Evolutionary conservation across 768 basidiomycete genomes (phyloP).

Genomic region (Lyophyllum semitale): DNA sequence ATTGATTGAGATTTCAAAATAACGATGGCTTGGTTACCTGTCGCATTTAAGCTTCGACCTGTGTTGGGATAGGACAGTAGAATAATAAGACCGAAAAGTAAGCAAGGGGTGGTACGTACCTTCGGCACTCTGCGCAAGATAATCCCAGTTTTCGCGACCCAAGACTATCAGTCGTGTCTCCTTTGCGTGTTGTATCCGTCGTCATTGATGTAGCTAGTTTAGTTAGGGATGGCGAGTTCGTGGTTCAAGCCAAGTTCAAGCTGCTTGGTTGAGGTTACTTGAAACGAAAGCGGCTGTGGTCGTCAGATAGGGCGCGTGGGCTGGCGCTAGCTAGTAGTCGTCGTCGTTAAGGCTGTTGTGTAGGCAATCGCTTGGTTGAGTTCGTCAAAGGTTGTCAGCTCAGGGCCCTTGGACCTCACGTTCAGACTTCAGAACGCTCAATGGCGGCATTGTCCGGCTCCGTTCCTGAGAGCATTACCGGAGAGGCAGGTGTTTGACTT

Average conservation of each 20-base stretch:
- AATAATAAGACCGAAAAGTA: no score
- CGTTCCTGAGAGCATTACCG: slow-evolving; percentile 1
- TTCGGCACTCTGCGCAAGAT: slow-evolving; percentile 55
- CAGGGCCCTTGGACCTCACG: no score
- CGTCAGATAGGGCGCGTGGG: not conserved
- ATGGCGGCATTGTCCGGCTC: slow-evolving; percentile 14
- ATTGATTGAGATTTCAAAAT: slow-evolving; percentile 4
- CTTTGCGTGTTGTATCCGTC: slow-evolving; percentile 8
- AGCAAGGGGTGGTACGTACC: slow-evolving; percentile 36
- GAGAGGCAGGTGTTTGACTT: no score
- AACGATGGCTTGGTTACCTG: slow-evolving; percentile 26
- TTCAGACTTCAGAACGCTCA: not conserved
- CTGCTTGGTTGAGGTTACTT: not conserved
- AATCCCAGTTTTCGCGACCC: slow-evolving; percentile 38
- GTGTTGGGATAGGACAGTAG: slow-evolving; percentile 1
- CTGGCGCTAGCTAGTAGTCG: not conserved
- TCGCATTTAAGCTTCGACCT: slow-evolving; percentile 61
- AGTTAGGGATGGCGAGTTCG: no score
- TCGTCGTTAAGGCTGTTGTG: not conserved
- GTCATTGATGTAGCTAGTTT: slow-evolving; percentile 9
- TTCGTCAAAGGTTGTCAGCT: no score
- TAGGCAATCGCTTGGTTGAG: not conserved
- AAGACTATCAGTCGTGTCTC: slow-evolving; percentile 13
- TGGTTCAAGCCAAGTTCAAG: no score
- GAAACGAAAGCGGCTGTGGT: no score